Evolutionary conservation across 768 basidiomycete species (phyloP).

Genomic region (Coprinopsis sp.): DNA sequence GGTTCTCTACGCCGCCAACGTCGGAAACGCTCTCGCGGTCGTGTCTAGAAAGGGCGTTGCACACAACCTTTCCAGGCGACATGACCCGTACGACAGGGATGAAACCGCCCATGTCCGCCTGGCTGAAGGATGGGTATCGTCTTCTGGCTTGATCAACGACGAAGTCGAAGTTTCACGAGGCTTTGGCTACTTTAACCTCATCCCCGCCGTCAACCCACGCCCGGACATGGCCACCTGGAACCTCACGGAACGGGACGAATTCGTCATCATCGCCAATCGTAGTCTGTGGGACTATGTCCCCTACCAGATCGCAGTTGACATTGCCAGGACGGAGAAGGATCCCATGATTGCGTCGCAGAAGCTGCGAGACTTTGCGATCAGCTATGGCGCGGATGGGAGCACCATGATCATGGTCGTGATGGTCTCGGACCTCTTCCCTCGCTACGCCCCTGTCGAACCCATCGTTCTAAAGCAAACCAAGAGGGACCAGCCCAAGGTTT

Average conservation of each 20-base stretch:
- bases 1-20: slow-evolving; percentile 86
- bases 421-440: slow-evolving; percentile 70
- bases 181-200: slow-evolving; percentile 88
- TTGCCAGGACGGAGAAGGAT: slow-evolving; percentile 75
- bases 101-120: slow-evolving; percentile 86
- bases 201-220: slow-evolving; percentile 86
- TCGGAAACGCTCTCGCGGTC: slow-evolving; percentile 84
- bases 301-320: slow-evolving; percentile 94
- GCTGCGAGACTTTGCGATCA: slow-evolving; percentile 92
- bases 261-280: slow-evolving; percentile 90
- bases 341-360: slow-evolving; percentile 90
- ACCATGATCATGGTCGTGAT: slow-evolving; percentile 98
- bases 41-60: slow-evolving; percentile 75
- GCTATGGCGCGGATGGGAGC: slow-evolving; percentile 89
- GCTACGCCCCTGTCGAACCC: slow-evolving; percentile 42
- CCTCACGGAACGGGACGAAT: slow-evolving; percentile 84
- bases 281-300: slow-evolving; percentile 93
- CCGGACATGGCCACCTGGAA: slow-evolving; percentile 71
- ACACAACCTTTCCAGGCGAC: slow-evolving; percentile 67
- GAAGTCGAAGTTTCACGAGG: slow-evolving; percentile 88
- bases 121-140: slow-evolving; percentile 93
- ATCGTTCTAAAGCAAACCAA: slow-evolving; percentile 34
- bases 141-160: slow-evolving; percentile 86
- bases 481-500: slow-evolving; percentile 44
- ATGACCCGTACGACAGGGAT: slow-evolving; percentile 83